Conservation (phyloP, 306 rosid genomes). For the Prunus armeniaca region DNA sequence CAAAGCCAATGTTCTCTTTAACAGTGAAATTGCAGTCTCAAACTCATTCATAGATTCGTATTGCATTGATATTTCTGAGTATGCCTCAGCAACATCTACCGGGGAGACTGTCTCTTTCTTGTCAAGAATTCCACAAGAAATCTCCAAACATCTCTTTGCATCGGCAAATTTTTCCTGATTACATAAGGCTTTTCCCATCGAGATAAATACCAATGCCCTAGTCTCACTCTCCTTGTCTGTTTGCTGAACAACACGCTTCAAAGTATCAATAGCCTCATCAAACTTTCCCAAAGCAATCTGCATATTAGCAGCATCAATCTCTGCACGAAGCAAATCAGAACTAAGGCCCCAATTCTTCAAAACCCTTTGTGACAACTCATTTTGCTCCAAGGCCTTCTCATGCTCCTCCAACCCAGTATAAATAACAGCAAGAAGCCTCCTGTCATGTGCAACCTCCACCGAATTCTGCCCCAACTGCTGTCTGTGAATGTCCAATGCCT, state of each 20-base stretch:
- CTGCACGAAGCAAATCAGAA: constrained; percentile 70
- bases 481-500: constrained; percentile 77
- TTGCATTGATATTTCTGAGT: constrained; percentile 81
- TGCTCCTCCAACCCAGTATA: constrained; percentile 86
- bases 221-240: constrained; percentile 72
- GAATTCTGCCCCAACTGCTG: constrained; percentile 68
- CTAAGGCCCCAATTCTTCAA: constrained; percentile 82
- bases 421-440: constrained; percentile 78
- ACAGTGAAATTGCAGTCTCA: constrained; percentile 78
- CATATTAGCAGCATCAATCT: constrained; percentile 89
- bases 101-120: constrained; percentile 60
- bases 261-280: constrained; percentile 71
- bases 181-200: constrained; percentile 86
- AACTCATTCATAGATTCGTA: constrained; percentile 90
- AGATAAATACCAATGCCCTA: constrained; percentile 70
- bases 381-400: constrained; percentile 86
- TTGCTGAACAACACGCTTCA: constrained; percentile 56
- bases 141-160: constrained; percentile 68
- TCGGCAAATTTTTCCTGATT: constrained; percentile 68
- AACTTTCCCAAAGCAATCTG: constrained; percentile 77
- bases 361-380: constrained; percentile 63
- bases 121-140: constrained; percentile 75
- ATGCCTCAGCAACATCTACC: constrained; percentile 80
- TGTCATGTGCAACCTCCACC: constrained; percentile 77
- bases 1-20: constrained; percentile 66